phyloP scores from a whole-genome alignment of 1,139 yeast species.

The Geotrichum candidum region DNA sequence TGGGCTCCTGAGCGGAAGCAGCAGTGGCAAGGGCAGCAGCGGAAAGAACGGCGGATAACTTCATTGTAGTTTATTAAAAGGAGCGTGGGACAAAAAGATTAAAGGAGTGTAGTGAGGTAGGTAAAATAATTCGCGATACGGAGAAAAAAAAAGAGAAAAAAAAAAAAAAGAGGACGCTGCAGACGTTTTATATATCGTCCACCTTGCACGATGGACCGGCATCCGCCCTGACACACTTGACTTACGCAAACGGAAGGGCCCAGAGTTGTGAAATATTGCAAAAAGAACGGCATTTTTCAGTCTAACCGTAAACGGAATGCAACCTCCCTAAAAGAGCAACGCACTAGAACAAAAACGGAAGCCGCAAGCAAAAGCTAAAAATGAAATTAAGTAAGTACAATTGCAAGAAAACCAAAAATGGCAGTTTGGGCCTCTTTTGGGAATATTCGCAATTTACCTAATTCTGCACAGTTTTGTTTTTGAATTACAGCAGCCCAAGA shows the following conservation, averaged over 20 bases:
- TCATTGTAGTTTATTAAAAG: not conserved
- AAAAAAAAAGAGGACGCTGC: not conserved
- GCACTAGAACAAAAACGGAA: no score
- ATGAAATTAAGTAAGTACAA: no score
- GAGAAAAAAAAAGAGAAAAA: not conserved
- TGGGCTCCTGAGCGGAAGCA: slow-evolving; percentile 5
- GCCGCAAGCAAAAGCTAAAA: no score
- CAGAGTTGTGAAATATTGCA: no score
- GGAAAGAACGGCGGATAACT: not conserved
- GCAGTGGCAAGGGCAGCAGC: not conserved
- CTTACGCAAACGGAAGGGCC: no score
- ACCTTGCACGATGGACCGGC: not conserved
- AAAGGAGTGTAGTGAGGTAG: not conserved
- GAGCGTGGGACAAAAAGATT: not conserved
- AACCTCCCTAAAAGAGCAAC: no score
- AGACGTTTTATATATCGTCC: not conserved
- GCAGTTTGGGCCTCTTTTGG: no score
- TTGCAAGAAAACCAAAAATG: no score
- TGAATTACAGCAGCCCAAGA: no score
- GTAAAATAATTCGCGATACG: not conserved
- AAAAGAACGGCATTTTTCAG: not conserved
- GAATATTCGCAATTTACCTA: no score
- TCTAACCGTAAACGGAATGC: not conserved
- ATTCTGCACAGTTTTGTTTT: no score
- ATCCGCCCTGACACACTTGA: not conserved